Base-by-base conservation (phyloP, 768 basidiomycete species). In the Lentinula raphanica region DNA sequence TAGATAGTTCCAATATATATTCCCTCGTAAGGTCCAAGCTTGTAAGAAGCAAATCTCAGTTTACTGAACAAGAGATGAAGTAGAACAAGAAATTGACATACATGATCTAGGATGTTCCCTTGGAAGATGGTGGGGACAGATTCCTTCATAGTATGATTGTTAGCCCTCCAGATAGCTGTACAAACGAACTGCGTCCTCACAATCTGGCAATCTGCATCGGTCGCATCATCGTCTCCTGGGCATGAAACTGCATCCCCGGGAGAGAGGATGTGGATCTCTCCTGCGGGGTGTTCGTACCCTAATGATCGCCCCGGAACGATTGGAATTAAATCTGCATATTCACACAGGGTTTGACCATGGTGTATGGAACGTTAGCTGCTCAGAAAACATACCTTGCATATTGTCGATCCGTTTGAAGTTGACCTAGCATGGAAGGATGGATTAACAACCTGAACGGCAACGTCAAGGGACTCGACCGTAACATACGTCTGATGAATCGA, bases 161-260 rank as follows among this genome's bases (percentile, higher is more conserved):
- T 12, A 11, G 21, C 38, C 19, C 3, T 44, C 9, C 4, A 28
- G 17, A 28, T 48, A 19, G 5, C 21, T n/a, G 13, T 15, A 6
- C 15, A 19, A 21, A 12, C 27, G 5, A 28, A 31, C 46, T n/a
- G n/a, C n/a, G n/a, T n/a, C n/a, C n/a, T 39, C 17, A 75, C 77
- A 17, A 71, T 68, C 25, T 59, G 66, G 67, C 80, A 82, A 64
- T 78, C 77, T 59, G 72, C 60, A 0, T 45, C 56, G 54, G 74
- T 77, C 3, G 71, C 60, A 62, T 84, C 82, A 58, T 84, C 82
- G 54, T 84, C 77, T 5, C 81, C 75, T 0, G 78, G 68, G 45
- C 81, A 82, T 2, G 61, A 49, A 4, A 66, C 64, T 78, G 79
- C 82, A n/a, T 68, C 72, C 0, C 68, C 70, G 17, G 65, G 62